These are phyloP conservation scores for Yamadazyma insecticola DNA, from an alignment of 805 yeast genomes.

Conservation along the genomic window DNA sequence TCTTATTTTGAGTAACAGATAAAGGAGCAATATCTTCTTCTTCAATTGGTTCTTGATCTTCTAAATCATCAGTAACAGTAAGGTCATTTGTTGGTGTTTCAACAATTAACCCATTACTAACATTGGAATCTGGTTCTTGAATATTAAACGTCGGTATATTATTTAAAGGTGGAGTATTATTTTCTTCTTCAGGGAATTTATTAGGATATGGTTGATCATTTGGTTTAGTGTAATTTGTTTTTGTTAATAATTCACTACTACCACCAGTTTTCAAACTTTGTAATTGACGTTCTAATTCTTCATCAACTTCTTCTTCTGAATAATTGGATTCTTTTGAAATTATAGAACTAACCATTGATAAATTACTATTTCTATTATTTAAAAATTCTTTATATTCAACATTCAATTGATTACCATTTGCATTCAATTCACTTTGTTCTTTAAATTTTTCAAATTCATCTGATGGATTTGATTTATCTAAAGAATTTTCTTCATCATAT, in stretches of 20 bases:
- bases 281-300: constrained; percentile 36
- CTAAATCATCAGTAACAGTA: too few relatives aligned
- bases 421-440: constrained; percentile 1
- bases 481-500: too few relatives aligned
- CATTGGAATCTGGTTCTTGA: too few relatives aligned
- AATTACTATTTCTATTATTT: constrained; percentile 25
- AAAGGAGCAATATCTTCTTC: too few relatives aligned
- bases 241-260: constrained; percentile 6
- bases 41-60: too few relatives aligned
- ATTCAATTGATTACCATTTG: constrained; percentile 12
- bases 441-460: constrained; percentile 13
- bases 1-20: too few relatives aligned
- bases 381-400: constrained; percentile 26
- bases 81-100: too few relatives aligned
- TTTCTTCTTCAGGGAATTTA: constrained; percentile 7
- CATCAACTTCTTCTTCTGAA: constrained; percentile 25
- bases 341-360: constrained; percentile 40
- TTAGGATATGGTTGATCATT: constrained; percentile 1
- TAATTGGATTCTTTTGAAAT: constrained; percentile 30
- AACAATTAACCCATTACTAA: too few relatives aligned
- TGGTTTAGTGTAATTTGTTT: neutral
- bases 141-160: neutral
- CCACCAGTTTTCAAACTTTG: constrained; percentile 26
- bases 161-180: neutral
- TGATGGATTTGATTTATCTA: constrained; percentile 8